phyloP scores from a whole-genome alignment of 805 yeast genomes.

The Zygotorulaspora chibaensis region DNA sequence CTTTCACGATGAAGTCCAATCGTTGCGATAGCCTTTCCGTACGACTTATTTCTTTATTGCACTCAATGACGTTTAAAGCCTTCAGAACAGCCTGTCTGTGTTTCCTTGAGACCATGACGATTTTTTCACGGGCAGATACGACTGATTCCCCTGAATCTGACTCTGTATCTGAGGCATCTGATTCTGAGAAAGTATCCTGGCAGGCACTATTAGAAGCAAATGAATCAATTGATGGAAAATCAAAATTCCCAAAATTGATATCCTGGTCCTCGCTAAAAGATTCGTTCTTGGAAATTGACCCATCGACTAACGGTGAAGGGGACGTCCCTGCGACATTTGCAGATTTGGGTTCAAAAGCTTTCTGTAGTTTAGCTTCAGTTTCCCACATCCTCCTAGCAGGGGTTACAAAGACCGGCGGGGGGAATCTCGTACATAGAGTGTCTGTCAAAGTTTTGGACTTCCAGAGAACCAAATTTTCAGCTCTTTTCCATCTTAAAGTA shows the following conservation, averaged over 20 bases:
- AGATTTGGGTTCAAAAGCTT: conserved; percentile 6
- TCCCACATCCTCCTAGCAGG: conserved; percentile 29
- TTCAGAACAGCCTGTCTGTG: conserved; percentile 18
- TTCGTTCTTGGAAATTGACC: neutral
- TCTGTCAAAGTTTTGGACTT: conserved; percentile 27
- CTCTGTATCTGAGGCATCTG: conserved; percentile 3
- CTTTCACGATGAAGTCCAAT: conserved; percentile 21
- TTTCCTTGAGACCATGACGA: conserved; percentile 17
- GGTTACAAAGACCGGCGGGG: conserved; percentile 31
- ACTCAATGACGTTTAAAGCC: conserved; percentile 13
- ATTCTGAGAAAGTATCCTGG: neutral
- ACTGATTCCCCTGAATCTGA: neutral
- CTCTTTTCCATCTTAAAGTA: conserved; percentile 24
- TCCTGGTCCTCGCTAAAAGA: neutral
- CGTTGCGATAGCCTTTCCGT: conserved; percentile 9
- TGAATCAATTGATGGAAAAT: conserved; percentile 9
- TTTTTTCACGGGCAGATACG: conserved; percentile 14
- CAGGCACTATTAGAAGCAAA: neutral
- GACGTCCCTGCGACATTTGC: neutral
- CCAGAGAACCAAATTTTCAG: conserved; percentile 24
- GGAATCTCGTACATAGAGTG: conserved; percentile 24
- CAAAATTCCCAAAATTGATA: neutral
- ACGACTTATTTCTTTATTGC: conserved; percentile 3
- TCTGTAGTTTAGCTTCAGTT: conserved; percentile 24
- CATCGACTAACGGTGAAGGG: neutral